phyloP scores from a whole-genome alignment of 2,329 filamentous ascomycete genomes.

The Trichoderma asperellum region DNA sequence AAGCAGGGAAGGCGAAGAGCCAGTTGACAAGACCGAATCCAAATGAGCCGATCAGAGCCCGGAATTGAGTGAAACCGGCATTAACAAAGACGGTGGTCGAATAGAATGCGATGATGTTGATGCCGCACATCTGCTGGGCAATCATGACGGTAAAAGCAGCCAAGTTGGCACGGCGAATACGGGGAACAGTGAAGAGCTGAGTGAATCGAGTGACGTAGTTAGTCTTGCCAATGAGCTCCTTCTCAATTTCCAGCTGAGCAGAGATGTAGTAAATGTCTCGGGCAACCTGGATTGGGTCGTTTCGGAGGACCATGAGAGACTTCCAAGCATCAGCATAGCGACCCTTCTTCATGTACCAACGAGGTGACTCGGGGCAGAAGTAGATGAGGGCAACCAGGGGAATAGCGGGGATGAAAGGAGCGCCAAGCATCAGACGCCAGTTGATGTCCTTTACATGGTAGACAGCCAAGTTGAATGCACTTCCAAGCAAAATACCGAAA shows the following conservation, averaged over 20 bases:
- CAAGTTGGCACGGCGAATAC: slow-evolving; percentile 70
- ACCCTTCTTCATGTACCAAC: slow-evolving; percentile 68
- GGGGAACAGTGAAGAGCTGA: slow-evolving; percentile 69
- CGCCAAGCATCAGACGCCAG: slow-evolving; percentile 56
- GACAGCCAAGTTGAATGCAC: slow-evolving; percentile 42
- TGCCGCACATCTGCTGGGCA: slow-evolving; percentile 69
- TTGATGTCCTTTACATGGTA: slow-evolving; percentile 37
- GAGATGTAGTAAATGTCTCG: slow-evolving; percentile 62
- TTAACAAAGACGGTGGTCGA: slow-evolving; percentile 64
- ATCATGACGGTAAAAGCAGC: slow-evolving; percentile 83
- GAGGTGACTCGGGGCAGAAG: slow-evolving; percentile 66
- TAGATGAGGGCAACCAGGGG: slow-evolving; percentile 59
- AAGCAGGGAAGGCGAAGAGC: slow-evolving; percentile 66
- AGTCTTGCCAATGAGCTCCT: slow-evolving; percentile 44
- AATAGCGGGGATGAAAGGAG: slow-evolving; percentile 63
- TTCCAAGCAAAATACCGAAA: slow-evolving; percentile 55
- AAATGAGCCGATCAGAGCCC: slow-evolving; percentile 55
- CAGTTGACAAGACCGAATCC: slow-evolving; percentile 63
- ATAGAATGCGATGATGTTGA: slow-evolving; percentile 78
- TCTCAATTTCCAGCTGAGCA: slow-evolving; percentile 49
- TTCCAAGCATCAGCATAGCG: slow-evolving; percentile 63
- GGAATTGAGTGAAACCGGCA: slow-evolving; percentile 58
- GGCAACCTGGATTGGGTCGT: slow-evolving; percentile 59
- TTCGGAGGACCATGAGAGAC: slow-evolving; percentile 55
- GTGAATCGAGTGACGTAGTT: slow-evolving; percentile 54